A percentile compares a stretch with the other conserved stretches of the same genome.
Evolutionary conservation across 2,329 filamentous ascomycete species (phyloP).

Genomic region (Akanthomyces lecanii): DNA sequence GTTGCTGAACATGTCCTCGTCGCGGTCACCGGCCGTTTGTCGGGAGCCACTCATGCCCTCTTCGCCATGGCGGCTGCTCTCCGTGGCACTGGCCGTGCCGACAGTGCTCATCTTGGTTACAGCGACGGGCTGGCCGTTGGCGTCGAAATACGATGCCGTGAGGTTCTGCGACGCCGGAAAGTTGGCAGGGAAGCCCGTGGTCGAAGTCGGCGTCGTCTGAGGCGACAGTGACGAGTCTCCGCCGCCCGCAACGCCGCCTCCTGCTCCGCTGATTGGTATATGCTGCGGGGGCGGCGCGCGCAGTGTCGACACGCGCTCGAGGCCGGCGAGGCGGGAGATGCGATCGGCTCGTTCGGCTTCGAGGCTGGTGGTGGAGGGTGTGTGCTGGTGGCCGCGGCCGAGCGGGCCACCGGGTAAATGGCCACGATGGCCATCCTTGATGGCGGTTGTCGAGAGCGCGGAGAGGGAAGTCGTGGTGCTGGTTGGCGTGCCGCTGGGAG

Average conservation of each 20-base stretch:
- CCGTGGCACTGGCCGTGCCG: slow-evolving; percentile 83
- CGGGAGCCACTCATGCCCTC: slow-evolving; percentile 42
- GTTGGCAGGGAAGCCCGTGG: slow-evolving; percentile 39
- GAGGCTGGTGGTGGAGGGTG: slow-evolving; percentile 63
- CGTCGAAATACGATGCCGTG: slow-evolving; percentile 75
- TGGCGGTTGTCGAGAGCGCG: slow-evolving; percentile 85
- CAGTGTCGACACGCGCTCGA: slow-evolving; percentile 79
- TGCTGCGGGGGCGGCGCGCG: slow-evolving; percentile 45
- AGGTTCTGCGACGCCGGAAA: slow-evolving; percentile 37
- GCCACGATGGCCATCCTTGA: slow-evolving; percentile 93
- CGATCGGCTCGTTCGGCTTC: slow-evolving; percentile 92
- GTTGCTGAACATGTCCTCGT: slow-evolving; percentile 67
- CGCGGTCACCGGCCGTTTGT: slow-evolving; percentile 51
- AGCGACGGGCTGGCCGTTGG: slow-evolving; percentile 62
- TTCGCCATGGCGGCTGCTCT: slow-evolving; percentile 62
- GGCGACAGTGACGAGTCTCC: slow-evolving; percentile 39
- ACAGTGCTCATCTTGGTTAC: slow-evolving; percentile 83
- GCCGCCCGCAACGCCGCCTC: slow-evolving; percentile 27
- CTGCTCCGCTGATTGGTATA: slow-evolving; percentile 21
- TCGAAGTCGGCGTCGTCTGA: slow-evolving; percentile 50
- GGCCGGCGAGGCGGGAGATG: slow-evolving; percentile 89
- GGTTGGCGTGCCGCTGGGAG: slow-evolving; percentile 77
- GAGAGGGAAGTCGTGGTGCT: slow-evolving; percentile 90
- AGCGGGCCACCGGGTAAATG: slow-evolving; percentile 53
- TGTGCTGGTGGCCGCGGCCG: slow-evolving; percentile 55